Base-by-base conservation (phyloP, 2,329 filamentous ascomycete genomes). In the Ceratocystis colombiana region DNA sequence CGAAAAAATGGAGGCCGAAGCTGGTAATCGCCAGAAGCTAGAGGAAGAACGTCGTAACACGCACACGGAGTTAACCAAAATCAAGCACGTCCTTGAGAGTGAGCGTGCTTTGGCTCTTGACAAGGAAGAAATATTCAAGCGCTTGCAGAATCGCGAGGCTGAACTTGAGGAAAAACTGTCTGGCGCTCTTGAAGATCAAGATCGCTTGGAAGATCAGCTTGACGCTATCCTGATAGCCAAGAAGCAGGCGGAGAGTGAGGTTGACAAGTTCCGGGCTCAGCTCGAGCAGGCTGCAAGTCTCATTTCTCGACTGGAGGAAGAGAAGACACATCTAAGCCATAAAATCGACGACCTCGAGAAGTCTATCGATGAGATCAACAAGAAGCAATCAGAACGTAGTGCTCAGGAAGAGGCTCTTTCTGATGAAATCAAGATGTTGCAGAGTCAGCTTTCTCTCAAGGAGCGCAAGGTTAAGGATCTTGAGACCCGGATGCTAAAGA, bases 41-140 rank as follows among this genome's bases (percentile, higher is more conserved):
- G 94, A 99, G 72, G 94, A 99, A 66, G 94, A 99, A 71, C 85
- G 92, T 41, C 84, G 94, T 53, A 88, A 91, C 68, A 89, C 90
- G 1, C 89, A 97, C 71, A 80, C 87, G 15, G 94, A 99, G 72
- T 88, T 96, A 72, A 84, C 92, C 70, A 86, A 89, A 41, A 89
- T 97, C 61, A 92, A 96, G 73, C 90, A 97, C 71, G 96, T 90
- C 0, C 81, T 99, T 1, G 95, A 99, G 75, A 96, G 92, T 70
- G 95, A 99, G 76, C 86, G 94, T 62, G 90, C 93, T n/a, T 80
- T 99, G 53, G 94, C 94, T 0, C 79, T 99, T 4, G 94, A 99
- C 76, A 99, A 99, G 74, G 95, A 99, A 73, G 94, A 99, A 72
- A 99, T 99, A 68, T 99, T 97, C 80, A 95, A 93, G 73, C 85